phyloP scores from a whole-genome alignment of 192 early-diverging fungal genomes.

The Coemansia asiatica region DNA sequence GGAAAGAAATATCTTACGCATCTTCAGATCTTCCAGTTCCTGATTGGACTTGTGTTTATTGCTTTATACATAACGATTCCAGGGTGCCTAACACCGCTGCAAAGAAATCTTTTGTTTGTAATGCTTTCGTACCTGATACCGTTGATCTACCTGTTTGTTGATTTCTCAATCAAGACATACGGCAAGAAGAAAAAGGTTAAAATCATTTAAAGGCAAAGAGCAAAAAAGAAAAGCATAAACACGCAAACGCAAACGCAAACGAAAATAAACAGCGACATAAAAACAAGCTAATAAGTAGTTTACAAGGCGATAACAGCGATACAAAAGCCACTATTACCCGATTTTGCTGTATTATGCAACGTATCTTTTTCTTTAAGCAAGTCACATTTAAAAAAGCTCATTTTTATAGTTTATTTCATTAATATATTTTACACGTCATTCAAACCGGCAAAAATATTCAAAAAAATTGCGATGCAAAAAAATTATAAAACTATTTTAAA shows the following conservation, averaged over 20 bases:
- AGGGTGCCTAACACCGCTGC: slow-evolving; percentile 59
- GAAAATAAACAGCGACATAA: slow-evolving; percentile 5
- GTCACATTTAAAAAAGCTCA: no score
- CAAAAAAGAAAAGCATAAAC: not conserved
- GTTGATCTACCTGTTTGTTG: slow-evolving; percentile 77
- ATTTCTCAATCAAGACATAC: slow-evolving; percentile 78
- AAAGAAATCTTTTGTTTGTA: slow-evolving; percentile 65
- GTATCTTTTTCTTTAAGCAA: no score
- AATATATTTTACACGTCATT: no score
- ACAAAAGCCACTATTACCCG: not conserved
- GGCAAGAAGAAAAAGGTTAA: slow-evolving; percentile 47
- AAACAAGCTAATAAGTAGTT: not conserved
- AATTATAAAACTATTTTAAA: no score
- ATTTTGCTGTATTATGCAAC: not conserved
- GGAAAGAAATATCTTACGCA: slow-evolving; percentile 80
- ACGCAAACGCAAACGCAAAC: not conserved
- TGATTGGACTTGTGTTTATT: slow-evolving; percentile 69
- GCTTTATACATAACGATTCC: slow-evolving; percentile 67
- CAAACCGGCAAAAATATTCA: no score
- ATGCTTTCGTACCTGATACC: slow-evolving; percentile 75
- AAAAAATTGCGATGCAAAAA: no score
- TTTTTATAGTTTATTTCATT: no score
- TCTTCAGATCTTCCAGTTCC: slow-evolving; percentile 86
- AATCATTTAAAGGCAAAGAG: slow-evolving; percentile 9
- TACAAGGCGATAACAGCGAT: not conserved